A percentile compares a stretch with the other conserved stretches of the same genome.
Evolutionary conservation across 73 alveolate genomes (phyloP).

Genomic region (Tetrahymena borealis): DNA sequence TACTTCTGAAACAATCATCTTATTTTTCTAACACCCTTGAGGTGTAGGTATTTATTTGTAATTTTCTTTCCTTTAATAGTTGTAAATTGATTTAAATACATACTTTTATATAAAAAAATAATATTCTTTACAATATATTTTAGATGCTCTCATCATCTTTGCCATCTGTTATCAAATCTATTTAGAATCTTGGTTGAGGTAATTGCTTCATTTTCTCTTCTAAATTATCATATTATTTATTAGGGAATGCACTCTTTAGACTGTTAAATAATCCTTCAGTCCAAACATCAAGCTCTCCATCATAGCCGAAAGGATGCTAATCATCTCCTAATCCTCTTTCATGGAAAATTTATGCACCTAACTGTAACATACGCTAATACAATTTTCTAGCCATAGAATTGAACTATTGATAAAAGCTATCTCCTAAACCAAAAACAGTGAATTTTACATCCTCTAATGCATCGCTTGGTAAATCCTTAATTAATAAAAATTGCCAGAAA

Average conservation of each 20-base stretch:
- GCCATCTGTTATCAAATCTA: neutral
- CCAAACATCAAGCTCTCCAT: constrained; percentile 80
- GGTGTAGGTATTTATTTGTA: constrained; percentile 30
- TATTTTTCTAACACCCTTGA: constrained; percentile 9
- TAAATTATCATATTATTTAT: neutral
- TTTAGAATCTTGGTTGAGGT: neutral
- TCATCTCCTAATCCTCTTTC: constrained; percentile 74
- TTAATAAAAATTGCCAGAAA: constrained; percentile 63
- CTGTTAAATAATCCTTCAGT: constrained; percentile 33
- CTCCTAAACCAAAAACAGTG: constrained; percentile 88
- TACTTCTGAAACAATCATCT: constrained; percentile 26
- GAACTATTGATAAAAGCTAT: constrained; percentile 72
- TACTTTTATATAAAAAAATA: neutral
- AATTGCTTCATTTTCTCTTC: neutral
- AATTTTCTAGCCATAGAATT: constrained; percentile 80
- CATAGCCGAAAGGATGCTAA: constrained; percentile 74
- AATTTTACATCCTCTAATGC: constrained; percentile 50
- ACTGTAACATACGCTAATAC: constrained; percentile 50
- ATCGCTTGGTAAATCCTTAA: constrained; percentile 60
- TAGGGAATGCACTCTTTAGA: neutral
- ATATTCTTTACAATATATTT: neutral
- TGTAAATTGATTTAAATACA: neutral
- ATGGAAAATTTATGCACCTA: constrained; percentile 60
- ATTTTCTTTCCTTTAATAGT: neutral
- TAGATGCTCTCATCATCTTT: neutral